Conservation (phyloP, 129 eudicot species). For the Helianthus tuberosus region DNA sequence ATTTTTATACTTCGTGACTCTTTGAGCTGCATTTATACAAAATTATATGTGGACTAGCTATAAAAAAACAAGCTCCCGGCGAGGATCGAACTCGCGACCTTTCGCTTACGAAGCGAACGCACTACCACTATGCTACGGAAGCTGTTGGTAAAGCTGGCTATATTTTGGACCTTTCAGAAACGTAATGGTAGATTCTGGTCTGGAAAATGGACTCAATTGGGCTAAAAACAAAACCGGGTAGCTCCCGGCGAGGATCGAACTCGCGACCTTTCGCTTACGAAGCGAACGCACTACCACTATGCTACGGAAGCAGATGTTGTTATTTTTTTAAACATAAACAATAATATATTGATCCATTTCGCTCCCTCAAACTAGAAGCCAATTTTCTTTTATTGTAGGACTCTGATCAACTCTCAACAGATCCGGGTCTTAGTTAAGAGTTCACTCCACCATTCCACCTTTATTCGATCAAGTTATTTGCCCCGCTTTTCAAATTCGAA, state of each 20-base stretch:
- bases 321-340: neutral
- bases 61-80: conserved; percentile 56
- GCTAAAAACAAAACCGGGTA: no score
- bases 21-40: no score
- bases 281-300: conserved; percentile 99
- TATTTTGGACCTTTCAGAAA: no score
- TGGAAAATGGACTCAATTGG: neutral
- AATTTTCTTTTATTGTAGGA: no score
- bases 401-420: no score
- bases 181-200: neutral
- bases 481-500: no score
- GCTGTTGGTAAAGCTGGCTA: conserved; percentile 11
- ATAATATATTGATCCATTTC: no score
- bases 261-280: conserved; percentile 99
- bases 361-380: no score
- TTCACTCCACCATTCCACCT: no score
- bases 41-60: no score
- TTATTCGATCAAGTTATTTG: no score
- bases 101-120: conserved; percentile 99
- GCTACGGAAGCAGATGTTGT: conserved; percentile 65
- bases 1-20: no score
- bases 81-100: conserved; percentile 99
- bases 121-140: conserved; percentile 98
- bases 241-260: conserved; percentile 99
- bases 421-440: neutral